A percentile compares a stretch with the other conserved stretches of the same genome.
Evolutionary conservation across 1,139 yeast genomes (phyloP).

Genomic region (Debaryomyces fabryi): DNA sequence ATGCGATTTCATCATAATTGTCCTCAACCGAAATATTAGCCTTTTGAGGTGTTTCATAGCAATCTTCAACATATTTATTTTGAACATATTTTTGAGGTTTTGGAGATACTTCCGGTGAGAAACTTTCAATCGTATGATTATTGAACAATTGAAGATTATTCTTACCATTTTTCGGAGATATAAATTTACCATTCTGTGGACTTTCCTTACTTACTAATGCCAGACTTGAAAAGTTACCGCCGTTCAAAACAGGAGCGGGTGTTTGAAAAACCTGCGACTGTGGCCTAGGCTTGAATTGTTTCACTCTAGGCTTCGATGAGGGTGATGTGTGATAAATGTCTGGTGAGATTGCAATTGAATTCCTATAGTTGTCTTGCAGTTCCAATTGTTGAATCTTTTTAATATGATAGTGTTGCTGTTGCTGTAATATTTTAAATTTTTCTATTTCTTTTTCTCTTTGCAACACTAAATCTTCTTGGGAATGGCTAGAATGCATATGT

Average conservation of each 20-base stretch:
- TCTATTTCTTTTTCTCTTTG: conserved; percentile 37
- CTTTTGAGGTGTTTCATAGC: not conserved
- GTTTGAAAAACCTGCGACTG: conserved; percentile 17
- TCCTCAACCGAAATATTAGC: conserved; percentile 9
- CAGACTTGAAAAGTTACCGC: not conserved
- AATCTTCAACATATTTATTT: not conserved
- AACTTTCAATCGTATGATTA: conserved; percentile 32
- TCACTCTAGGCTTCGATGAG: conserved; percentile 9
- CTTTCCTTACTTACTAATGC: conserved; percentile 13
- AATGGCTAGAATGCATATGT: conserved; percentile 17
- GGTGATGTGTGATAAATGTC: conserved; percentile 13
- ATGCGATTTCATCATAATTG: conserved; percentile 31
- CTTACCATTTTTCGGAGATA: conserved; percentile 5
- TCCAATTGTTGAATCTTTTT: conserved; percentile 21
- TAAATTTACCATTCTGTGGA: conserved; percentile 20
- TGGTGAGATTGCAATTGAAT: conserved; percentile 17
- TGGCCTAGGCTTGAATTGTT: conserved; percentile 19
- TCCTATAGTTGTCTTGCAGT: conserved; percentile 16
- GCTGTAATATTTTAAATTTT: conserved; percentile 33
- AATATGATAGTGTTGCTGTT: conserved; percentile 34
- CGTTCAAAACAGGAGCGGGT: not conserved
- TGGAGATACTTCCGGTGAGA: conserved; percentile 30
- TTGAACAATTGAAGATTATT: conserved; percentile 16
- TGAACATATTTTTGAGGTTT: conserved; percentile 10
- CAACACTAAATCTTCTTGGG: conserved; percentile 20